Conservation (phyloP, 306 rosid genomes). For the Leucaena leucocephala region DNA sequence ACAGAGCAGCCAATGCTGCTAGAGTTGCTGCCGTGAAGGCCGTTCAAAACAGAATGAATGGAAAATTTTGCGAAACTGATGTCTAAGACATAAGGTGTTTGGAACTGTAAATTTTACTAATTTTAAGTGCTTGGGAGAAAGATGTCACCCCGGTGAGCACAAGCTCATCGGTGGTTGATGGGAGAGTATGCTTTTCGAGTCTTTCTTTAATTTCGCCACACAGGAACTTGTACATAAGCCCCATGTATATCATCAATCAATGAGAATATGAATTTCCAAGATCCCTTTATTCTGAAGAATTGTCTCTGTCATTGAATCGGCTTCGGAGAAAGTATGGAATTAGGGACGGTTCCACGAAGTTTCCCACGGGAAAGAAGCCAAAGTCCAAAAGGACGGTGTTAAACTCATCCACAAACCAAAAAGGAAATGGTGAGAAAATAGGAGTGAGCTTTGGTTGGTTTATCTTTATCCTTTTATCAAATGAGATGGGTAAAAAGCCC, state of each 20-base stretch:
- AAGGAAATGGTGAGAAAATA: conserved; percentile 19
- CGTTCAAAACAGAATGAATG: conserved; percentile 92
- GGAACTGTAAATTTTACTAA: conserved; percentile 70
- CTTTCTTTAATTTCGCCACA: conserved; percentile 45
- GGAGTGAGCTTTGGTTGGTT: conserved; percentile 18
- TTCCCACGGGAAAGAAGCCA: background rate
- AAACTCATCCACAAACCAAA: conserved; percentile 15
- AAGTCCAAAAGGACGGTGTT: conserved; percentile 15
- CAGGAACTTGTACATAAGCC: conserved; percentile 77
- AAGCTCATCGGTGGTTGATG: conserved; percentile 75
- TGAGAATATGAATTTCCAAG: conserved; percentile 50
- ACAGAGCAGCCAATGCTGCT: conserved; percentile 88
- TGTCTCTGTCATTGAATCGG: background rate
- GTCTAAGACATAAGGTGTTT: conserved; percentile 52
- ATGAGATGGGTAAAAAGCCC: conserved; percentile 6
- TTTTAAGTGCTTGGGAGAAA: conserved; percentile 47
- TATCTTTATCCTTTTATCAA: background rate
- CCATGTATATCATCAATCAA: conserved; percentile 55
- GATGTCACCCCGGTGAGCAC: conserved; percentile 72
- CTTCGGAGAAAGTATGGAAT: background rate
- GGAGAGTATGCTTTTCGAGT: conserved; percentile 37
- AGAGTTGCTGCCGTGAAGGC: conserved; percentile 99
- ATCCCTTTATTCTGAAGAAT: background rate
- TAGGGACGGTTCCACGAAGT: conserved; percentile 6
- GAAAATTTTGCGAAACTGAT: conserved; percentile 73